Base-by-base conservation (phyloP, 148 eudicot species). In the Rhododendron molle region DNA sequence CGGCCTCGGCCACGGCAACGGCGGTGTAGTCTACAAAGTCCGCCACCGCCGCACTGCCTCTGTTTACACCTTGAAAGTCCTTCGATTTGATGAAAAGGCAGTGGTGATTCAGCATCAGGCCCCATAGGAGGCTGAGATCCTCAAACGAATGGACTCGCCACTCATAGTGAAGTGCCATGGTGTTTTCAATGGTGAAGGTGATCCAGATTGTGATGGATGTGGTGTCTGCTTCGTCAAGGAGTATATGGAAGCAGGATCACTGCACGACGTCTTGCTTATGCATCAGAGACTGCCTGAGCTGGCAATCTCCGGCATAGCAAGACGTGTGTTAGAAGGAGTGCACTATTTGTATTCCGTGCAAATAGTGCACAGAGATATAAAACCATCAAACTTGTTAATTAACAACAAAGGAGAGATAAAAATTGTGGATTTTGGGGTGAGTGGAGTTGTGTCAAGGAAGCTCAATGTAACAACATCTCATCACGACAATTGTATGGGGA, bases 301-400 rank as follows among this genome's bases (percentile, higher is more conserved):
- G 11, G 50, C 14, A 5, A 82, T 89, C 20, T 85, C 90, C 4
- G 20, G 81, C 40, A 71, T 85, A 14, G 89, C 84, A 5, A 44
- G 84, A 23, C 77, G 78, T 10, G 87, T 87, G 28, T 47, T 89
- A 85, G 85, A 85, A 85, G 91, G 91, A 40, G 13, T 89, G 82
- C 18, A 62, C 21, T 87, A 87, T 76, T 26, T 89, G 62, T 89
- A 89, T 23, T 78, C 78, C 5, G 47, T 83, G 78, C 69, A 83
- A 34, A 83, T 89, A 40, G 91, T 87, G n/a, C 91, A 89, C 32
- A 40, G 91, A 78, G 91, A 89, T 36, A 89, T 89, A 16, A 87
- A 89, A 56, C 89, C 91, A 1, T 89, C 91, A 14, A 89, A 89
- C 52, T 47, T 89, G 50, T 58, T 89, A 84, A 86, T 89, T 21